These are phyloP conservation scores for Aspergillus phoenicis DNA, from an alignment of 2,329 filamentous ascomycete genomes.

Conservation along the genomic window DNA sequence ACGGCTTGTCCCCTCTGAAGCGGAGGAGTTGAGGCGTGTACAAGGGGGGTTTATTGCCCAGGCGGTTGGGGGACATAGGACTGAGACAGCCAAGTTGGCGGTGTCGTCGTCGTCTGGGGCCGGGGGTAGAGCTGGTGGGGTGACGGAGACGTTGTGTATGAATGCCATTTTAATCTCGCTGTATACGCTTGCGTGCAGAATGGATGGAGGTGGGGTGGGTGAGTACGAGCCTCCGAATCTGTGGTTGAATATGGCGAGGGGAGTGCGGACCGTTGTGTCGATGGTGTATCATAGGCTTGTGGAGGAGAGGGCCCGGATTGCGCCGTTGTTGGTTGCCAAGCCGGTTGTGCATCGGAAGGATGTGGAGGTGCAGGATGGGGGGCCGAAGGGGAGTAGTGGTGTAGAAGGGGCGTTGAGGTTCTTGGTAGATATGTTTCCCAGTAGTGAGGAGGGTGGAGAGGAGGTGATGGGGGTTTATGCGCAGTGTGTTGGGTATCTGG, in stretches of 20 bases:
- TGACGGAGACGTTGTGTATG: neutral
- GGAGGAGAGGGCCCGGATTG: neutral
- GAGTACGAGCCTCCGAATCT: neutral
- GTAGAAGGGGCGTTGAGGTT: neutral
- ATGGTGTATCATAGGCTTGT: neutral
- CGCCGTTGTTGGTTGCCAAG: neutral
- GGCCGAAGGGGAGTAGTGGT: neutral
- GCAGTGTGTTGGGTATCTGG: neutral
- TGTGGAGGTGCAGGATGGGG: neutral
- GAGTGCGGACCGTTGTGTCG: neutral
- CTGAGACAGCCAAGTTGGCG: no score
- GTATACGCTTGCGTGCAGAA: neutral
- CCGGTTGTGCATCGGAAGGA: neutral
- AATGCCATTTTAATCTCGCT: neutral
- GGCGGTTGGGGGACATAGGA: neutral
- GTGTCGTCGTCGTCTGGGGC: no score
- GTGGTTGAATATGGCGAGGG: neutral
- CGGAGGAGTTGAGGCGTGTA: neutral
- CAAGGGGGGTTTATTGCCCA: neutral
- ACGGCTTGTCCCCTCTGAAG: neutral
- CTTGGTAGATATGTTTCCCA: neutral
- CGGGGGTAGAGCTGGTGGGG: neutral
- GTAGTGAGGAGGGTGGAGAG: neutral
- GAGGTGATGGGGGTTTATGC: neutral
- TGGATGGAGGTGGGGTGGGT: neutral